Evolutionary conservation across 768 basidiomycete species (phyloP).

Genomic region (Boletales sp.): DNA sequence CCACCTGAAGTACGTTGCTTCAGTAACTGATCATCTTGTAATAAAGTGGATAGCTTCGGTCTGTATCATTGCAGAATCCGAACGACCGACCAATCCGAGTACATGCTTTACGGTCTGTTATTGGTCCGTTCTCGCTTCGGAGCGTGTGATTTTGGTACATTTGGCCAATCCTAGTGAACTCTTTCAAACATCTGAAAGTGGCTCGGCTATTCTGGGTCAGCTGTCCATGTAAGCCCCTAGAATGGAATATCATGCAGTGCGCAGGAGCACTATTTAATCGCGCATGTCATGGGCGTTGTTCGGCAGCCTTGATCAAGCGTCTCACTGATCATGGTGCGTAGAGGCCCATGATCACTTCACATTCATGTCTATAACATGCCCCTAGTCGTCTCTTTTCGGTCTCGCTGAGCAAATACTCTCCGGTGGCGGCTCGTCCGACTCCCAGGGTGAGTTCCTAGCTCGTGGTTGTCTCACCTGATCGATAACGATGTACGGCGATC

Average conservation of each 20-base stretch:
- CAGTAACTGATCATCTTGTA: no score
- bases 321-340: conserved; percentile 23
- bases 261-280: conserved; percentile 9
- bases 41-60: no score
- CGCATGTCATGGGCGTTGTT: conserved; percentile 5
- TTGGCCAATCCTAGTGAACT: no score
- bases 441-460: conserved; percentile 6
- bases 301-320: conserved; percentile 6
- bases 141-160: no score
- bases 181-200: not conserved
- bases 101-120: no score
- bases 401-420: conserved; percentile 66
- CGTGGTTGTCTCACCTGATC: conserved; percentile 4
- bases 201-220: conserved; percentile 7
- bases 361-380: not conserved
- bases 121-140: no score
- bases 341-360: not conserved
- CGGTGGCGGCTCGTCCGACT: conserved; percentile 1
- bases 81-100: no score
- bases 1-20: no score
- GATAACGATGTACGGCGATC: conserved; percentile 8
- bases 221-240: conserved; percentile 18
- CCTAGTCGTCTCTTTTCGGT: conserved; percentile 62
- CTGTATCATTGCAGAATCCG: no score
- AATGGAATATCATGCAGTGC: conserved; percentile 21